Conservation (phyloP, 805 yeast genomes). For the Suhomyces xylopsoci region DNA sequence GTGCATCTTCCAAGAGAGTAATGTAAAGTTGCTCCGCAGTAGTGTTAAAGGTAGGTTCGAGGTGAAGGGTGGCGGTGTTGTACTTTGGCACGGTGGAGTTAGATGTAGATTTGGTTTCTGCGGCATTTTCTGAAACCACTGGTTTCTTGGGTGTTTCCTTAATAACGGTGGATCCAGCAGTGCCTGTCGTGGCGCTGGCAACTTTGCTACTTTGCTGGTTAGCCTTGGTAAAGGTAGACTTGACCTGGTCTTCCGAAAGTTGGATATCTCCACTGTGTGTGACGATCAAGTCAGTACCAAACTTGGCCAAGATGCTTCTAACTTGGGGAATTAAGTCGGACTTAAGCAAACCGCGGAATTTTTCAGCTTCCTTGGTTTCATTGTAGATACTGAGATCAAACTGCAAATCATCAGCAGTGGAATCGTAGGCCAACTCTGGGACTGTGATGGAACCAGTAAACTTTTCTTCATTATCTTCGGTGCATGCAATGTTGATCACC, state of each 20-base stretch:
- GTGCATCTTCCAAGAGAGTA: slow-evolving; percentile 70
- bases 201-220: slow-evolving; percentile 35
- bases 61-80: slow-evolving; percentile 75
- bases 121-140: neutral
- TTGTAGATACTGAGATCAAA: slow-evolving; percentile 69
- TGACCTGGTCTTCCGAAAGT: slow-evolving; percentile 49
- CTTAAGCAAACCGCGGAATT: slow-evolving; percentile 50
- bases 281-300: slow-evolving; percentile 74
- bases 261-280: slow-evolving; percentile 87
- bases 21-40: slow-evolving; percentile 81
- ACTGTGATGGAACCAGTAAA: slow-evolving; percentile 72
- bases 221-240: slow-evolving; percentile 42
- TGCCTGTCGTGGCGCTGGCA: slow-evolving; percentile 20
- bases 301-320: slow-evolving; percentile 55
- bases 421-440: slow-evolving; percentile 94
- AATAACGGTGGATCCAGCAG: slow-evolving; percentile 22
- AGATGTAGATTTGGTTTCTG: slow-evolving; percentile 12
- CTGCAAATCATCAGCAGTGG: slow-evolving; percentile 80
- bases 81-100: slow-evolving; percentile 50
- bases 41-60: slow-evolving; percentile 80
- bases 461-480: slow-evolving; percentile 27
- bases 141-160: slow-evolving; percentile 8
- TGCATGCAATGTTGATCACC: slow-evolving; percentile 56
- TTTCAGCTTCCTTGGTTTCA: slow-evolving; percentile 47
- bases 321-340: slow-evolving; percentile 63